Evolutionary conservation across 2,329 filamentous ascomycete genomes (phyloP).

Genomic region (Metarhizium brunneum): DNA sequence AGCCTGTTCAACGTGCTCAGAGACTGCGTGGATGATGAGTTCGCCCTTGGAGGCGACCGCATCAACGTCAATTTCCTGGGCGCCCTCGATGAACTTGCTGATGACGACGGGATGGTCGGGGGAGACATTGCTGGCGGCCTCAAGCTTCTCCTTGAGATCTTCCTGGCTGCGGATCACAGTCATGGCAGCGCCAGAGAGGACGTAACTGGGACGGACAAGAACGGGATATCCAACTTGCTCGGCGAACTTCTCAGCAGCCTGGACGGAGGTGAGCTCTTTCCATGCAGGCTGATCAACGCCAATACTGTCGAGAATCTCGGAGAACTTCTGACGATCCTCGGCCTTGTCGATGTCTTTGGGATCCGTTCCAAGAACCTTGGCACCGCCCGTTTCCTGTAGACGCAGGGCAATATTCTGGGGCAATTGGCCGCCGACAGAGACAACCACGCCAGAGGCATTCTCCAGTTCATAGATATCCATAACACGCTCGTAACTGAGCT

Average conservation of each 20-base stretch:
- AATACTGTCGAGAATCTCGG: slow-evolving; percentile 91
- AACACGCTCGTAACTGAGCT: slow-evolving; percentile 91
- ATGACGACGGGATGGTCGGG: slow-evolving; percentile 98
- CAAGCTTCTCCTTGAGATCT: slow-evolving; percentile 90
- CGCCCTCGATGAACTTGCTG: slow-evolving; percentile 95
- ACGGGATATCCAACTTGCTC: slow-evolving; percentile 84
- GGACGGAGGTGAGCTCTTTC: slow-evolving; percentile 90
- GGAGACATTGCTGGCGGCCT: slow-evolving; percentile 81
- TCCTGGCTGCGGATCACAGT: slow-evolving; percentile 83
- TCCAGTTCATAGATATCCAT: slow-evolving; percentile 99
- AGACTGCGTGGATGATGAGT: slow-evolving; percentile 83
- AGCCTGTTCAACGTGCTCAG: slow-evolving; percentile 92
- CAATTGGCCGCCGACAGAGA: slow-evolving; percentile 91
- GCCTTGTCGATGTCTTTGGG: slow-evolving; percentile 95
- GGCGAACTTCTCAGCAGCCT: slow-evolving; percentile 81
- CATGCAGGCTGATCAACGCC: slow-evolving; percentile 94
- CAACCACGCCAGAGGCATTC: slow-evolving; percentile 74
- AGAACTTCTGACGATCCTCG: slow-evolving; percentile 97
- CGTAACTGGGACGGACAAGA: slow-evolving; percentile 87
- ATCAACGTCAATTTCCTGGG: slow-evolving; percentile 93
- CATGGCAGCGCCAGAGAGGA: slow-evolving; percentile 96
- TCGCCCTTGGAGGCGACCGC: slow-evolving; percentile 81
- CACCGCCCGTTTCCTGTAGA: slow-evolving; percentile 82
- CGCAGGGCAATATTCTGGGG: slow-evolving; percentile 96
- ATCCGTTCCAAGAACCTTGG: slow-evolving; percentile 85